phyloP scores from a whole-genome alignment of 495 filamentous ascomycete genomes.

The Daldinia concentrica region DNA sequence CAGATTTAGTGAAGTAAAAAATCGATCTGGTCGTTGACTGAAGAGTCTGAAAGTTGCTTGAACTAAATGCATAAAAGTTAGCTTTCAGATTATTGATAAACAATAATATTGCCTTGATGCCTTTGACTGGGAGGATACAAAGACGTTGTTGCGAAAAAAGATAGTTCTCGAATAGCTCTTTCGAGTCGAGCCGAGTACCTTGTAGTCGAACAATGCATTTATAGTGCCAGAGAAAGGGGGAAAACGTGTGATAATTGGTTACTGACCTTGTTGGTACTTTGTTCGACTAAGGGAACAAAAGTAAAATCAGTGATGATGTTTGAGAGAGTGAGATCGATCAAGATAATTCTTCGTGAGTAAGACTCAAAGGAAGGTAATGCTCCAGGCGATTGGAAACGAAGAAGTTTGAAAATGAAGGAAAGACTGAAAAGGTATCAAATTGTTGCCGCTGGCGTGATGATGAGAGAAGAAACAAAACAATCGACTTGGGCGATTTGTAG shows the following conservation, averaged over 20 bases:
- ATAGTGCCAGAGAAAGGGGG: slow-evolving; percentile 10
- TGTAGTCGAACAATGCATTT: slow-evolving; percentile 34
- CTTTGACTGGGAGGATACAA: slow-evolving; percentile 11
- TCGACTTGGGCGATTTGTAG: slow-evolving; percentile 35
- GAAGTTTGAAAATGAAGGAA: slow-evolving; percentile 46
- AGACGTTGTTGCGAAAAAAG: slow-evolving; percentile 10
- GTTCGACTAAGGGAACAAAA: slow-evolving; percentile 38
- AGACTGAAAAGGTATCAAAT: slow-evolving; percentile 36
- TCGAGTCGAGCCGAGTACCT: slow-evolving; percentile 8
- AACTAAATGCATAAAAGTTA: not conserved
- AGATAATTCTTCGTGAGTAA: slow-evolving; percentile 45
- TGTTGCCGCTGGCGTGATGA: slow-evolving; percentile 43
- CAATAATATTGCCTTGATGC: not conserved
- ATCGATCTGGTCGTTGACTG: slow-evolving; percentile 34
- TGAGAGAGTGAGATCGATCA: slow-evolving; percentile 39
- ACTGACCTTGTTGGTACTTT: slow-evolving; percentile 44
- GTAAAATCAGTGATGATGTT: slow-evolving; percentile 20
- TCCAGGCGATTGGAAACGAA: slow-evolving; percentile 50
- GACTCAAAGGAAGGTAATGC: slow-evolving; percentile 51
- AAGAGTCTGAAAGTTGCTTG: slow-evolving; percentile 21
- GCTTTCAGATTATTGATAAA: not conserved
- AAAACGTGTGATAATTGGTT: not conserved
- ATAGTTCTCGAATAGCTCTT: slow-evolving; percentile 25
- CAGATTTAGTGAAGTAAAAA: slow-evolving; percentile 47
- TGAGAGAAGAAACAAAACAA: slow-evolving; percentile 41